phyloP scores from a whole-genome alignment of 345 rosid genomes.

The Brassica incana region DNA sequence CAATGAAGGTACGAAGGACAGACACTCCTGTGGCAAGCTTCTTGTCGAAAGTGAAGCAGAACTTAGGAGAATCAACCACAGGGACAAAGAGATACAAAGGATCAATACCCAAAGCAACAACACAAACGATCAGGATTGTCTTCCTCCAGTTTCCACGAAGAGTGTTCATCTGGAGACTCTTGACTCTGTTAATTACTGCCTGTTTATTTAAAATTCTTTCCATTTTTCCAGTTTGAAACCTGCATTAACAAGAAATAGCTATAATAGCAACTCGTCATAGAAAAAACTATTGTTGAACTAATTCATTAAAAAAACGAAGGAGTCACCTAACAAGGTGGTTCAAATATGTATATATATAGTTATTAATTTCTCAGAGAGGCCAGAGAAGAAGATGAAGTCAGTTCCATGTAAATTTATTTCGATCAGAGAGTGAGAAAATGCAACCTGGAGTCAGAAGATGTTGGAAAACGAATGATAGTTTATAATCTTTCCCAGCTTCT shows the following conservation, averaged over 20 bases:
- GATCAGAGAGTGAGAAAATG: background rate
- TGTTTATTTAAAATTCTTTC: constrained; percentile 18
- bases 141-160: constrained; percentile 18
- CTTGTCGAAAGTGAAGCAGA: constrained; percentile 20
- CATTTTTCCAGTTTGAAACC: background rate
- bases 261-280: background rate
- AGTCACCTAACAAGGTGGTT: too few species aligned
- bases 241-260: background rate
- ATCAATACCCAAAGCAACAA: constrained; percentile 34
- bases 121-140: constrained; percentile 1
- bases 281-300: too few species aligned
- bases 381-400: background rate
- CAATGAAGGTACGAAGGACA: constrained; percentile 22
- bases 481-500: background rate
- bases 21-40: constrained; percentile 5
- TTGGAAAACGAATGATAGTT: background rate
- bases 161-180: constrained; percentile 14
- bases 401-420: background rate
- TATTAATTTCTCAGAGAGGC: too few species aligned
- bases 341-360: too few species aligned
- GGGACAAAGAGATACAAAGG: constrained; percentile 40
- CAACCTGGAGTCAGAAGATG: background rate
- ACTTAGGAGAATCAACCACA: background rate
- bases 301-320: too few species aligned
- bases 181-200: too few species aligned